Percentiles rank a stretch among this genome's conserved stretches.
Conservation (phyloP, 257 asterid species). For the Echites panduratus region DNA sequence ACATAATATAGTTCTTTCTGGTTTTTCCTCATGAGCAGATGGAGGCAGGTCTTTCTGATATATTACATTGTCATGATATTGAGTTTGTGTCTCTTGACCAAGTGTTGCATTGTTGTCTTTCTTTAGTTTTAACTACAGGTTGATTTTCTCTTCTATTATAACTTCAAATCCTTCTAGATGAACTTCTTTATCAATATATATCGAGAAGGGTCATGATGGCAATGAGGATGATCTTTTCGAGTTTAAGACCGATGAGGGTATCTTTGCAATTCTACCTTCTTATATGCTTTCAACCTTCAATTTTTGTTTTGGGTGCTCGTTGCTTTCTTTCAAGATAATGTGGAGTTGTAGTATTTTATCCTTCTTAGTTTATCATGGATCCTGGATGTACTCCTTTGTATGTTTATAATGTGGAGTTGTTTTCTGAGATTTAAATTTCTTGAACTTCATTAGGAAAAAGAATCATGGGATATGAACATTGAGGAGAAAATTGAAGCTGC, state of each 20-base stretch:
- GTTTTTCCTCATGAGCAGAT: neutral
- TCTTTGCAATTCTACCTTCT: neutral
- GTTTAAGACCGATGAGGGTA: conserved; percentile 54
- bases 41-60: too few relatives aligned
- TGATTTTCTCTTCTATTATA: too few relatives aligned
- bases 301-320: neutral
- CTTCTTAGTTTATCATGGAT: neutral
- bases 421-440: neutral
- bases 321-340: conserved; percentile 16
- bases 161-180: too few relatives aligned
- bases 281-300: neutral
- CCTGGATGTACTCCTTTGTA: too few relatives aligned
- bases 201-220: conserved; percentile 35
- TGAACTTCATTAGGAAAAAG: conserved; percentile 24
- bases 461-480: conserved; percentile 44
- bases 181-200: too few relatives aligned
- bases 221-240: conserved; percentile 38
- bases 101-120: too few relatives aligned
- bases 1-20: neutral
- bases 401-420: too few relatives aligned
- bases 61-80: too few relatives aligned
- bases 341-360: neutral
- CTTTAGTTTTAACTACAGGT: too few relatives aligned
- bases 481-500: conserved; percentile 40
- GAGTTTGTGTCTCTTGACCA: too few relatives aligned